phyloP scores from a whole-genome alignment of 2,329 filamentous ascomycete species.

The Botrytis pseudocinerea region DNA sequence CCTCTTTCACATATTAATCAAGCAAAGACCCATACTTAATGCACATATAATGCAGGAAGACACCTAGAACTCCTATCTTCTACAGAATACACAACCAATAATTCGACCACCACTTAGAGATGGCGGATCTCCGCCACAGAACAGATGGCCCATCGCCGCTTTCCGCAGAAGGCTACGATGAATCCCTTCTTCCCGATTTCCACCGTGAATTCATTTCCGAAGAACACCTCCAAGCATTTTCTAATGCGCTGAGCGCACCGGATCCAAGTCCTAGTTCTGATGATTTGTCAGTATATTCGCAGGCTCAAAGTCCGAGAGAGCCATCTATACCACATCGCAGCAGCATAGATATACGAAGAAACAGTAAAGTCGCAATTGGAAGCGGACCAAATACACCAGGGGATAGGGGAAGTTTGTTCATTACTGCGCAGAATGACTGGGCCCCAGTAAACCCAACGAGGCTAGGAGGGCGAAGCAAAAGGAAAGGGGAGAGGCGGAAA shows the following conservation, averaged over 20 bases:
- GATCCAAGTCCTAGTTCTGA: conserved; percentile 67
- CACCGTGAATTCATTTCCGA: conserved; percentile 74
- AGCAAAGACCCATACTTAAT: conserved; percentile 10
- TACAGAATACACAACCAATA: conserved; percentile 15
- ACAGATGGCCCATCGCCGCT: conserved; percentile 57
- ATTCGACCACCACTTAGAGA: conserved; percentile 25
- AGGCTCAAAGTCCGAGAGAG: conserved; percentile 19
- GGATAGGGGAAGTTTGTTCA: conserved; percentile 51
- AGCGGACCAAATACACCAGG: conserved; percentile 23
- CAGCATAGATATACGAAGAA: conserved; percentile 28
- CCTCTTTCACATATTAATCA: neutral
- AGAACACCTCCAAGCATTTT: conserved; percentile 75
- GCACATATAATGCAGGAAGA: conserved; percentile 21
- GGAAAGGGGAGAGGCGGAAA: conserved; percentile 43
- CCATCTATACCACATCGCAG: conserved; percentile 25
- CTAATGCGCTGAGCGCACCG: conserved; percentile 77
- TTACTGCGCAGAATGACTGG: conserved; percentile 95
- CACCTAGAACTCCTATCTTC: neutral
- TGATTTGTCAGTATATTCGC: conserved; percentile 43
- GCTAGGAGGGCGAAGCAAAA: conserved; percentile 40
- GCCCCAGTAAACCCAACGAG: conserved; percentile 66
- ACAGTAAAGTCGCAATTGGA: conserved; percentile 18
- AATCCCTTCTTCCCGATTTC: conserved; percentile 71
- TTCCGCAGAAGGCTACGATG: conserved; percentile 68
- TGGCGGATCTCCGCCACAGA: conserved; percentile 40